phyloP scores from a whole-genome alignment of 164 flowering plant genomes.

The Vitis rupestris region DNA sequence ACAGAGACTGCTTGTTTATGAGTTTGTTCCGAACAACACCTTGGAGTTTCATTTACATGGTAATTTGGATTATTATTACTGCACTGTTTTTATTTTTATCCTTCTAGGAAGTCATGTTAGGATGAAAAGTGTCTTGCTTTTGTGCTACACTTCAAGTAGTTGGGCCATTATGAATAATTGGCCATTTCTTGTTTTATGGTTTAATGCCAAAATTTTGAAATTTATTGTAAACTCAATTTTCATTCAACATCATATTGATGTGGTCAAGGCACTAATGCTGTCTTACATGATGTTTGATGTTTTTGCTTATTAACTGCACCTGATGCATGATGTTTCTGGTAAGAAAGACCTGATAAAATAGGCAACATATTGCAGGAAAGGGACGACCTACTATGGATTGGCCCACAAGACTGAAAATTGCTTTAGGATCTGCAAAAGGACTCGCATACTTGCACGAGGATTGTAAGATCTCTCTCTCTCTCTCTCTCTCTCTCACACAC shows the following conservation, averaged over 20 bases:
- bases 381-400: slow-evolving; percentile 88
- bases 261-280: background rate
- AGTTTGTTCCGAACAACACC: slow-evolving; percentile 91
- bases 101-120: no score
- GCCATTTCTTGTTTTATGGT: background rate
- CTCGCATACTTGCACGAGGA: slow-evolving; percentile 95
- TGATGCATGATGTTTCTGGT: background rate
- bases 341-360: slow-evolving; percentile 1
- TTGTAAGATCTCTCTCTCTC: slow-evolving; percentile 48
- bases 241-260: background rate
- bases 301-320: background rate
- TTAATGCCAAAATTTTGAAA: background rate
- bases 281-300: background rate
- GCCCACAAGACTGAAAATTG: slow-evolving; percentile 76
- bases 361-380: slow-evolving; percentile 54
- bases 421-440: slow-evolving; percentile 95
- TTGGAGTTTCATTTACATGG: slow-evolving; percentile 95
- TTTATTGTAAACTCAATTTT: background rate
- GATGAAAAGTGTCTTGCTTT: background rate
- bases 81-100: background rate
- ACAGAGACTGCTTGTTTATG: slow-evolving; percentile 88
- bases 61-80: slow-evolving; percentile 14
- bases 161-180: background rate
- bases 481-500: background rate
- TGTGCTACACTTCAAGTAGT: background rate